phyloP scores from a whole-genome alignment of 257 asterid genomes.

The Thymus quinquecostatus region DNA sequence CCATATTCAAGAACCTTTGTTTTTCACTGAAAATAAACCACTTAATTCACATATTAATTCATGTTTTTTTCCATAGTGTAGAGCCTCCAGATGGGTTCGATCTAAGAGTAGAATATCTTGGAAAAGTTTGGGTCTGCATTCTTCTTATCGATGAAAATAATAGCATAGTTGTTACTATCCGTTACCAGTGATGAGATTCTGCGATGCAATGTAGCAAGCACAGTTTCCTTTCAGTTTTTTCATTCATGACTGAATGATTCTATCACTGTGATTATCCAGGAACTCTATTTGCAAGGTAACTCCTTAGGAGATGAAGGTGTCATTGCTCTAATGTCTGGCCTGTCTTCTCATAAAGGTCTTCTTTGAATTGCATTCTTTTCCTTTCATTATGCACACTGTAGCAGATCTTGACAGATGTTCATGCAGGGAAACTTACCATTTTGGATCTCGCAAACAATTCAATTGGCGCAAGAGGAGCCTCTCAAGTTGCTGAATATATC shows the following conservation, averaged over 20 bases:
- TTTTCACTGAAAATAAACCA: background rate
- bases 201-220: background rate
- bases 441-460: conserved; percentile 91
- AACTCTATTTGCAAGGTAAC: conserved; percentile 90
- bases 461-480: conserved; percentile 73
- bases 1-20: background rate
- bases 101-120: background rate
- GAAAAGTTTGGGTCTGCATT: conserved; percentile 2
- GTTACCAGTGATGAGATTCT: background rate
- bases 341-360: conserved; percentile 78
- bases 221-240: conserved; percentile 1
- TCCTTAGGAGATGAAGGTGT: conserved; percentile 95
- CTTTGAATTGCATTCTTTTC: conserved; percentile 10
- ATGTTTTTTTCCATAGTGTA: background rate
- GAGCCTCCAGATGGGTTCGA: too few relatives aligned
- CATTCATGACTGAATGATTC: conserved; percentile 27
- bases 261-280: conserved; percentile 49
- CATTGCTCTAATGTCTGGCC: conserved; percentile 75
- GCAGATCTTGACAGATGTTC: conserved; percentile 25
- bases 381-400: conserved; percentile 14
- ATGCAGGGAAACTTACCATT: conserved; percentile 69
- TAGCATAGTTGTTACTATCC: background rate
- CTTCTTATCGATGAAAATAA: conserved; percentile 13
- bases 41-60: conserved; percentile 3
- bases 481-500: conserved; percentile 81